Percentiles rank a stretch among this genome's conserved stretches.
phyloP scores from a whole-genome alignment of 2,329 filamentous ascomycete species.

The Monosporascus cannonballus region DNA sequence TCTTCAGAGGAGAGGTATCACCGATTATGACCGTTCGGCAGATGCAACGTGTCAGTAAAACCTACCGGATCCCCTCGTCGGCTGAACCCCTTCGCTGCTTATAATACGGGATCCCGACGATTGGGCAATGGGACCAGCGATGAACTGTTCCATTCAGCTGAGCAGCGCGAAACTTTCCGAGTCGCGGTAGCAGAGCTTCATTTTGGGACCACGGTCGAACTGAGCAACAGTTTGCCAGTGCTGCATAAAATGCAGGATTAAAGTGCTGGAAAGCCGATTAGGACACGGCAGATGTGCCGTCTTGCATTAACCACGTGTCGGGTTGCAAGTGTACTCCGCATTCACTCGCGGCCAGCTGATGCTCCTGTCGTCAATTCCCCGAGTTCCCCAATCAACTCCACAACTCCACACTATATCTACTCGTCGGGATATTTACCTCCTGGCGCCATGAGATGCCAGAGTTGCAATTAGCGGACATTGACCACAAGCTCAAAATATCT shows the following conservation, averaged over 20 bases:
- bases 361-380: neutral
- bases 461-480: neutral
- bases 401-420: neutral
- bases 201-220: neutral
- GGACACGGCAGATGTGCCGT: neutral
- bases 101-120: neutral
- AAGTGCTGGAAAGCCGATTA: neutral
- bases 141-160: neutral
- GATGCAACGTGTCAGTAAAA: neutral
- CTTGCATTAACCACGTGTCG: neutral
- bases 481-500: neutral
- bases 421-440: neutral
- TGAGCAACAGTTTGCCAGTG: neutral
- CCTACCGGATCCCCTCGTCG: neutral
- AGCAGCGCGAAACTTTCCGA: neutral
- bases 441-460: neutral
- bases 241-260: neutral
- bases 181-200: neutral
- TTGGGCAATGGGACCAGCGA: neutral
- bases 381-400: neutral
- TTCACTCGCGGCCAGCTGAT: neutral
- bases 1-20: neutral
- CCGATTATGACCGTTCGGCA: neutral
- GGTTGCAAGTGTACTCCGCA: neutral
- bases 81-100: neutral